Evolutionary conservation across 2,329 filamentous ascomycete genomes (phyloP).

Genomic region (Paraphoma chrysanthemicola): DNA sequence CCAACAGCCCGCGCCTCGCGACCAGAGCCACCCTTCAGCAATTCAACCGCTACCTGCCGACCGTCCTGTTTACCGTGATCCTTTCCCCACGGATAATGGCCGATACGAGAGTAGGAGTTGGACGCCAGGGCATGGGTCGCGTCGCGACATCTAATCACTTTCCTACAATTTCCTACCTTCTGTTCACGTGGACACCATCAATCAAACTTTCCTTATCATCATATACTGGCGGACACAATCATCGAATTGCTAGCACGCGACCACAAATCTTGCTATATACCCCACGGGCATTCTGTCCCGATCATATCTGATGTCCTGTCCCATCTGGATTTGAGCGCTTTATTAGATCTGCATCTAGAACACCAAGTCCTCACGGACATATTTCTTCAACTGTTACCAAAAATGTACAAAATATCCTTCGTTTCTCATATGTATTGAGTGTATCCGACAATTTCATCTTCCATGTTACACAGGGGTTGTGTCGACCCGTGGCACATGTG

Average conservation of each 20-base stretch:
- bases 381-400: not conserved
- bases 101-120: constrained; percentile 38
- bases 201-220: not conserved
- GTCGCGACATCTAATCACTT: constrained; percentile 11
- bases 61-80: constrained; percentile 19
- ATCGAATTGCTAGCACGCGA: not conserved
- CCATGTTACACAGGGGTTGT: too few relatives aligned
- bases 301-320: not conserved
- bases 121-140: constrained; percentile 16
- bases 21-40: constrained; percentile 11
- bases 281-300: not conserved
- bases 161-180: not conserved
- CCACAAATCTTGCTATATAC: not conserved
- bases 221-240: not conserved
- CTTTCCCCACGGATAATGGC: constrained; percentile 18
- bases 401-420: not conserved
- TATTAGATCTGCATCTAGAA: constrained; percentile 4
- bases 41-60: constrained; percentile 13
- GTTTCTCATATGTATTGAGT: not conserved
- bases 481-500: too few relatives aligned
- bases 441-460: too few relatives aligned
- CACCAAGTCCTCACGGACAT: constrained; percentile 1
- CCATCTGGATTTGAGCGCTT: not conserved
- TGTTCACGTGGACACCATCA: not conserved
- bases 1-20: constrained; percentile 18